Evolutionary conservation across 805 yeast genomes (phyloP).

Genomic region (Candida maesae): DNA sequence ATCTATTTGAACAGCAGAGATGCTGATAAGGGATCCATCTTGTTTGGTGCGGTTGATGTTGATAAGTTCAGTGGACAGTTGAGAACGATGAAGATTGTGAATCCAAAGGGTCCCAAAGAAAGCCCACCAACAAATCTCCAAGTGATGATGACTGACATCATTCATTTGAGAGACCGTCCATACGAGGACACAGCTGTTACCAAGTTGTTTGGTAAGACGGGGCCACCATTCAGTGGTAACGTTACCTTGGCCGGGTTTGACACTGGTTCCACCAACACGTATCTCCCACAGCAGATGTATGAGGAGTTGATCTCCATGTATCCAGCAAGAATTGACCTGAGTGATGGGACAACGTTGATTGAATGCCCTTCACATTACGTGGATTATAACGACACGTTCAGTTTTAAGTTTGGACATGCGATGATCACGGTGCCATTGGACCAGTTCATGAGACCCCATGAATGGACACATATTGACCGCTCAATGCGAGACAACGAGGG

Average conservation of each 20-base stretch:
- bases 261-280: slow-evolving; percentile 20
- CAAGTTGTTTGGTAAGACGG: slow-evolving; percentile 3
- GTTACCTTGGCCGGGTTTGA: slow-evolving; percentile 19
- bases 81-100: slow-evolving; percentile 31
- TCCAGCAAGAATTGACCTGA: background rate
- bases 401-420: slow-evolving; percentile 11
- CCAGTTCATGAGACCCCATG: slow-evolving; percentile 4
- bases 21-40: slow-evolving; percentile 20
- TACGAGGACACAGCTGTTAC: background rate
- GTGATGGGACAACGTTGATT: background rate
- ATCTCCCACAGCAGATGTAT: slow-evolving; percentile 18
- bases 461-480: background rate
- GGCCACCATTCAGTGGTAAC: background rate
- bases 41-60: slow-evolving; percentile 40
- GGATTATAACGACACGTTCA: background rate
- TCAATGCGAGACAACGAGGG: background rate
- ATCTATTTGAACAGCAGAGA: slow-evolving; percentile 15
- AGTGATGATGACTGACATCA: slow-evolving; percentile 14
- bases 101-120: background rate
- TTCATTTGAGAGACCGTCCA: background rate
- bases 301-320: background rate
- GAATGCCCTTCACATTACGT: background rate
- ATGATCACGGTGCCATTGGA: slow-evolving; percentile 4
- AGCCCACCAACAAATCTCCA: slow-evolving; percentile 14
- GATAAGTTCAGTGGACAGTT: slow-evolving; percentile 35